phyloP scores from a whole-genome alignment of 192 early-diverging fungal species.

The Coemansia sp. region DNA sequence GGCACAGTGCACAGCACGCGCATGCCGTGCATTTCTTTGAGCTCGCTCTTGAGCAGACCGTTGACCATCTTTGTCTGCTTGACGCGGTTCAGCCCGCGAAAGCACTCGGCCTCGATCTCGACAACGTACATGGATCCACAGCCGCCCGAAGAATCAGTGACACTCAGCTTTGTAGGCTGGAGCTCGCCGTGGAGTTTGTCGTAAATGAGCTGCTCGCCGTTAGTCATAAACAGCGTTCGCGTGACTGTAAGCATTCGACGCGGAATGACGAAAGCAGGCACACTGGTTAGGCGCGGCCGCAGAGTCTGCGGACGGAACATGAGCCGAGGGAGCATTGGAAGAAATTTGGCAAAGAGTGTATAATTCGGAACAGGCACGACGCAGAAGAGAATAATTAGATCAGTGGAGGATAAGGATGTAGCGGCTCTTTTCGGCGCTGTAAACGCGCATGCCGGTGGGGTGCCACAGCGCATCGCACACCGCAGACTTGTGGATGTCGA shows the following conservation, averaged over 20 bases:
- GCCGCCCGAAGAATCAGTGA: conserved; percentile 89
- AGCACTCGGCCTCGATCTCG: conserved; percentile 75
- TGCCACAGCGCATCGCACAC: conserved; percentile 74
- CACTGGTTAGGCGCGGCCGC: background rate
- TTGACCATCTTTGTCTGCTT: conserved; percentile 93
- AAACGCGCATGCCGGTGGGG: conserved; percentile 60
- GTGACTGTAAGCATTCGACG: conserved; percentile 5
- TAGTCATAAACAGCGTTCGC: conserved; percentile 10
- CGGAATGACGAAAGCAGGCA: background rate
- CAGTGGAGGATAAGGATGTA: conserved; percentile 54
- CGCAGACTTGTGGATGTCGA: conserved; percentile 70
- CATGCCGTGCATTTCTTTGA: conserved; percentile 92
- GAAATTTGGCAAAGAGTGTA: conserved; percentile 2
- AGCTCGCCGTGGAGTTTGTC: conserved; percentile 72
- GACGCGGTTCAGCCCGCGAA: conserved; percentile 74
- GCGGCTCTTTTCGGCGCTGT: conserved; percentile 66
- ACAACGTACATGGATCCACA: conserved; percentile 98
- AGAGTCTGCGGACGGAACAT: background rate
- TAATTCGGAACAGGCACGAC: background rate
- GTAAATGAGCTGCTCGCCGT: conserved; percentile 74
- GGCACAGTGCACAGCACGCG: conserved; percentile 48
- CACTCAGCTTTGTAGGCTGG: conserved; percentile 66
- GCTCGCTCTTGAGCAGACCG: conserved; percentile 81
- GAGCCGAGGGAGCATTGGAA: conserved; percentile 2
- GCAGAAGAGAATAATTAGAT: background rate